Evolutionary conservation across 345 rosid genomes (phyloP).

Genomic region (Gossypium stocksii): DNA sequence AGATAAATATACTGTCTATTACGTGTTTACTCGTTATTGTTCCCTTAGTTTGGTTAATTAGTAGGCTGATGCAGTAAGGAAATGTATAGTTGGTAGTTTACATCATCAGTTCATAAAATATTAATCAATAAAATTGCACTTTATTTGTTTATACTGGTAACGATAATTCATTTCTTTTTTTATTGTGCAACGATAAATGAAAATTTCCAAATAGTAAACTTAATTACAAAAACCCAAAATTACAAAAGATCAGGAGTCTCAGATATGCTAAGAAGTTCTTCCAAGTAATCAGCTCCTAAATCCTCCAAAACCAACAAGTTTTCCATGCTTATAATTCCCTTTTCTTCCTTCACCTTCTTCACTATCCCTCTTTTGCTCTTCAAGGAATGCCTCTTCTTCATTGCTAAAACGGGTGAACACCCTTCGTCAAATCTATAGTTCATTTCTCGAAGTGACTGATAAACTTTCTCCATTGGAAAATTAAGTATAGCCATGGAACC

Average conservation of each 20-base stretch:
- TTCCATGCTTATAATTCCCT: constrained; percentile 25
- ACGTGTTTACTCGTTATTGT: too few relatives aligned
- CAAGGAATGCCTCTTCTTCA: constrained; percentile 50
- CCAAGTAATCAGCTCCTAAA: constrained; percentile 56
- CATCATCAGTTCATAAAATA: too few relatives aligned
- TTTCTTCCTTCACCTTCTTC: constrained; percentile 32
- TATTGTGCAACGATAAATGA: not conserved
- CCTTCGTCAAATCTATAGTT: constrained; percentile 28
- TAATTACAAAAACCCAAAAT: not conserved
- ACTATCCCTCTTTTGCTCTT: constrained; percentile 33
- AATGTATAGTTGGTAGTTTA: too few relatives aligned
- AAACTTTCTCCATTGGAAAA: constrained; percentile 43
- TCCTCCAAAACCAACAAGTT: constrained; percentile 46
- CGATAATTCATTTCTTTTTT: not conserved
- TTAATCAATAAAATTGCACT: too few relatives aligned
- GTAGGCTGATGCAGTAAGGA: too few relatives aligned
- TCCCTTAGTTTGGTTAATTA: too few relatives aligned
- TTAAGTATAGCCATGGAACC: constrained; percentile 51
- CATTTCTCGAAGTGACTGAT: constrained; percentile 41
- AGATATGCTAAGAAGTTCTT: constrained; percentile 40
- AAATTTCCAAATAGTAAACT: too few relatives aligned
- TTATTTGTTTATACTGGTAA: too few relatives aligned
- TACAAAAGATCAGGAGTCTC: not conserved
- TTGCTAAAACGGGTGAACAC: constrained; percentile 44
- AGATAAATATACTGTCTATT: accelerated